These are phyloP conservation scores for Citrus sp. DNA, from an alignment of 345 rosid species.

Conservation along the genomic window DNA sequence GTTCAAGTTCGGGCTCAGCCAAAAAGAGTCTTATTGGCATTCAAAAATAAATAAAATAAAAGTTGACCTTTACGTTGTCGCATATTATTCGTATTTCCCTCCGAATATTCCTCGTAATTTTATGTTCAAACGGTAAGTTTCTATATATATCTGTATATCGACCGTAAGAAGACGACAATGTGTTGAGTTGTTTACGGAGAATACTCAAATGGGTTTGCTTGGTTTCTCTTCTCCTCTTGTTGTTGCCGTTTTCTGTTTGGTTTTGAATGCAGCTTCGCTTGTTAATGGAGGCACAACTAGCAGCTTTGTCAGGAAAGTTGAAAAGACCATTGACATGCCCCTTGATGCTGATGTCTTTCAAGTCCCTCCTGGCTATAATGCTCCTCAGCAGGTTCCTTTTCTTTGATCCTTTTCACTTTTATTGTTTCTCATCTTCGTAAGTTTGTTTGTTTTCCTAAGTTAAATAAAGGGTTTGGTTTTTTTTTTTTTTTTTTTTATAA, in stretches of 20 bases:
- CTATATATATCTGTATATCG: neutral
- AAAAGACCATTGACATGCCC: constrained; percentile 63
- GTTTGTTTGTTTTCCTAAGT: neutral
- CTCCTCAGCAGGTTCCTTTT: constrained; percentile 77
- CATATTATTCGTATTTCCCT: neutral
- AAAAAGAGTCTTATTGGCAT: neutral
- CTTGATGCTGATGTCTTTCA: constrained; percentile 67
- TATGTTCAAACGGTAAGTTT: neutral
- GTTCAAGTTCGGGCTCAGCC: neutral
- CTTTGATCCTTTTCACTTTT: neutral
- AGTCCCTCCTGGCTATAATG: constrained; percentile 77
- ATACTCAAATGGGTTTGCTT: constrained; percentile 23
- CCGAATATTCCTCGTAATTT: constrained; percentile 29
- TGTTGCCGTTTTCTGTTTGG: constrained; percentile 34
- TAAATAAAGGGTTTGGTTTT: neutral
- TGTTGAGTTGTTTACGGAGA: neutral
- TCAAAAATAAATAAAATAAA: neutral
- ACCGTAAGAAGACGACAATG: neutral
- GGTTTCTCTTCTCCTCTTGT: constrained; percentile 9
- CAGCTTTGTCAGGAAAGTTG: constrained; percentile 49
- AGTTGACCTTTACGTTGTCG: constrained; percentile 7
- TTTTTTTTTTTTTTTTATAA: neutral
- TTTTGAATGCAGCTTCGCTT: constrained; percentile 33
- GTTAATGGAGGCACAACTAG: constrained; percentile 78
- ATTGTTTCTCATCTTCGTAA: neutral